These are phyloP conservation scores for Vicia villosa DNA, from an alignment of 306 rosid genomes.

Conservation along the genomic window DNA sequence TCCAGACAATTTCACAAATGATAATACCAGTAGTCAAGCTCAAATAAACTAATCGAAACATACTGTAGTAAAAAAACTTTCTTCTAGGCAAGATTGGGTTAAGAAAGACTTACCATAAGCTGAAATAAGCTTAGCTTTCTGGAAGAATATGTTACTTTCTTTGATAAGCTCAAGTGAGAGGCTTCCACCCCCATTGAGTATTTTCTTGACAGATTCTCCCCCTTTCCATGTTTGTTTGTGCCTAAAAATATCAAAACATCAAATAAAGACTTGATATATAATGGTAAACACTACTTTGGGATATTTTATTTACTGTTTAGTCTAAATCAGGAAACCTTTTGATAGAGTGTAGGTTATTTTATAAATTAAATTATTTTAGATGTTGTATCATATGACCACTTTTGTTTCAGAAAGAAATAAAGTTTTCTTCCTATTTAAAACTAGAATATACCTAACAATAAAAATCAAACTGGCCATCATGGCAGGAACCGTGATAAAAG, in stretches of 20 bases:
- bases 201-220: constrained; percentile 62
- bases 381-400: too few relatives aligned
- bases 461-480: constrained; percentile 71
- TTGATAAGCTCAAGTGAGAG: constrained; percentile 63
- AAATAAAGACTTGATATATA: constrained; percentile 24
- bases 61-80: neutral
- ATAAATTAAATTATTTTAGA: too few relatives aligned
- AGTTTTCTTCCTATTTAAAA: neutral
- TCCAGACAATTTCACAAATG: neutral
- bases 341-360: too few relatives aligned
- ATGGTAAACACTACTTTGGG: too few relatives aligned
- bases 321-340: too few relatives aligned
- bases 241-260: constrained; percentile 44
- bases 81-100: neutral
- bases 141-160: constrained; percentile 58
- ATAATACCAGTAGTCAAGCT: neutral
- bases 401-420: neutral
- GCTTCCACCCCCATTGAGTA: constrained; percentile 92
- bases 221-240: constrained; percentile 51
- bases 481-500: constrained; percentile 91
- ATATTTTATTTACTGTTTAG: too few relatives aligned
- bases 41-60: neutral
- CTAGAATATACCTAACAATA: constrained; percentile 53
- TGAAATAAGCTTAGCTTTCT: constrained; percentile 79
- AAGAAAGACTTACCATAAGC: constrained; percentile 75